Percentiles rank a stretch among this genome's conserved stretches.
These are phyloP conservation scores for Hortaea werneckii DNA, from an alignment of 2,329 filamentous ascomycete genomes.

Conservation along the genomic window DNA sequence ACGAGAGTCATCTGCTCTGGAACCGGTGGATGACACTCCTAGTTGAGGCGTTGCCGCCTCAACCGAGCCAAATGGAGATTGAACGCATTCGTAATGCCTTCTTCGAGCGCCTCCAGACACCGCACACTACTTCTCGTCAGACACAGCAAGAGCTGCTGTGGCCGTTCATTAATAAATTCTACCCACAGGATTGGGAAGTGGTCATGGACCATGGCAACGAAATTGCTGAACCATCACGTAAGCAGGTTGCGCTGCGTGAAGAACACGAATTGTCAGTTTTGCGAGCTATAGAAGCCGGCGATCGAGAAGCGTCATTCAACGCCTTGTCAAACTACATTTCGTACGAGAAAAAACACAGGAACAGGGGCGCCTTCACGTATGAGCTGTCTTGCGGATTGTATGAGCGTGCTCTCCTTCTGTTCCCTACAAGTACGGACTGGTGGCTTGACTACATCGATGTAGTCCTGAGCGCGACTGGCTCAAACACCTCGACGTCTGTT, in stretches of 20 bases:
- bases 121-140: constrained; percentile 64
- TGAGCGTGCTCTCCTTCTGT: constrained; percentile 63
- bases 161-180: constrained; percentile 59
- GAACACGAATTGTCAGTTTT: constrained; percentile 56
- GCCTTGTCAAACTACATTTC: constrained; percentile 61
- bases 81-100: constrained; percentile 60
- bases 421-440: constrained; percentile 61
- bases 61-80: constrained; percentile 46
- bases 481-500: constrained; percentile 24
- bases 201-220: constrained; percentile 61
- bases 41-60: constrained; percentile 53
- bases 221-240: constrained; percentile 53
- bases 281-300: constrained; percentile 46
- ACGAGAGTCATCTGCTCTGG: constrained; percentile 71
- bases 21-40: constrained; percentile 62
- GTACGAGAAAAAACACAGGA: constrained; percentile 60
- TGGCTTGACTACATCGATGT: constrained; percentile 83
- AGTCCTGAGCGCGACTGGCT: constrained; percentile 34
- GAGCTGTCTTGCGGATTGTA: constrained; percentile 55
- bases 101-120: constrained; percentile 58
- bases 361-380: constrained; percentile 37
- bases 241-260: constrained; percentile 49
- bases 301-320: constrained; percentile 47
- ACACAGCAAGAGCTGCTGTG: constrained; percentile 63
- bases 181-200: constrained; percentile 56